phyloP scores from a whole-genome alignment of 768 basidiomycete species.

The Scleroderma citrinum region DNA sequence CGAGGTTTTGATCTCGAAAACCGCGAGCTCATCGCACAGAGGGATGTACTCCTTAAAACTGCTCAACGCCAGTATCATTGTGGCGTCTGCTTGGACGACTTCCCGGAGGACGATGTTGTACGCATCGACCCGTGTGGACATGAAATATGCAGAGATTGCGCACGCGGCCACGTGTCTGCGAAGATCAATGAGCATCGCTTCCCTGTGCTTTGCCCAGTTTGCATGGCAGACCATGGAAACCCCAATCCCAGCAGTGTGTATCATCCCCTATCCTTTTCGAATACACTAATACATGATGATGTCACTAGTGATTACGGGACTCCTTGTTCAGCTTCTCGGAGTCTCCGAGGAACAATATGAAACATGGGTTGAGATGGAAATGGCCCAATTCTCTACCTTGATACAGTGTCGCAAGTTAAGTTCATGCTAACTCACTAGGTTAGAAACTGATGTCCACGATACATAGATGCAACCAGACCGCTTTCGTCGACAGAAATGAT shows the following conservation, averaged over 20 bases:
- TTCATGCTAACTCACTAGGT: not conserved
- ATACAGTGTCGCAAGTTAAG: conserved; percentile 45
- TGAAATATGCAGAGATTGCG: conserved; percentile 48
- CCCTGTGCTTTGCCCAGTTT: conserved; percentile 58
- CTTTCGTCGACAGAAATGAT: conserved; percentile 47
- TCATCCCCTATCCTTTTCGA: not conserved
- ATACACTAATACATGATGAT: too few relatives aligned
- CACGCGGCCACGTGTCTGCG: conserved; percentile 36
- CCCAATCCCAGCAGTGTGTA: conserved; percentile 27
- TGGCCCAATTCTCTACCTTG: conserved; percentile 36
- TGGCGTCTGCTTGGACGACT: conserved; percentile 49
- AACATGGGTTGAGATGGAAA: conserved; percentile 42
- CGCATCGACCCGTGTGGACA: conserved; percentile 42
- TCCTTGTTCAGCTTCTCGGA: conserved; percentile 37
- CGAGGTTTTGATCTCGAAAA: conserved; percentile 39
- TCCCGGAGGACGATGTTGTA: conserved; percentile 38
- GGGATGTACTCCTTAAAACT: conserved; percentile 19
- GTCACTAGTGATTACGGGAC: conserved; percentile 32
- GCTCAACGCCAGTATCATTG: conserved; percentile 43
- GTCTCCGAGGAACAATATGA: conserved; percentile 39
- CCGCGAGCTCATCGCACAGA: conserved; percentile 27
- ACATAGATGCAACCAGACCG: conserved; percentile 43
- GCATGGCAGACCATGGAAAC: conserved; percentile 32
- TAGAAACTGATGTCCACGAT: not conserved
- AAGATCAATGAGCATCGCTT: conserved; percentile 50